Evolutionary conservation across 2,329 filamentous ascomycete species (phyloP), one percentile per base, ranked within the genome.

Genomic region (Didymella exigua): DNA sequence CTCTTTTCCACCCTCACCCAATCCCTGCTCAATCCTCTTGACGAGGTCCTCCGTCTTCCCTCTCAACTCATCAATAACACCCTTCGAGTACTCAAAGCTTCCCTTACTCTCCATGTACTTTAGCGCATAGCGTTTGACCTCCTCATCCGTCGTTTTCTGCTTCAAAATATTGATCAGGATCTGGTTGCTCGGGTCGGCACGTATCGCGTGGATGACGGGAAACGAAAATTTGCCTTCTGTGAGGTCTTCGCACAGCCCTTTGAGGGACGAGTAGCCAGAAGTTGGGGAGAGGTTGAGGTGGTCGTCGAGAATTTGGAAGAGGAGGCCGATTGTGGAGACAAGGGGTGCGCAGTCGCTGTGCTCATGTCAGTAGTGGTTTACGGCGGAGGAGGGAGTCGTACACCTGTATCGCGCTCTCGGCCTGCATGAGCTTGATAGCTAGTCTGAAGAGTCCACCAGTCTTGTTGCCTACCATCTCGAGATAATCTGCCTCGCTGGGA

Each of bases 211-310:
- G 68, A 98, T 96, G 68, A 98, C 88, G 34, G 93, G 92, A 73
- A 97, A 97, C 23, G 89, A 93, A 79, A 97, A 97, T 81, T 98
- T 98, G 60, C 93, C 93, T 78, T 98, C 95, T 1, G 92, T 97
- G 66, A 98, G 78, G 76, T 98, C 95, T 79, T 98, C 93, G 75
- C 91, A 96, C 65, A 96, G 84, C 44, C 93, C 95, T 79, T 98
- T 98, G 76, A 96, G 93, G 61, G 89, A 81, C 31, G 87, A 87
- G 80, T 97, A 97, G 68, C 69, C 74, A 2, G 75, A 68, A 24
- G 71, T 72, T 34, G 78, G 72, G 48, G 75, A 76, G 37, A 99
- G 86, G 74, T 98, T 98, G 75, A 92, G 86, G 78, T 96, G 96
- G 82, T 99, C 95, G 79, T 93, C 90, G 66, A 90, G 86, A 77